Evolutionary conservation across 768 basidiomycete genomes (phyloP).

Genomic region (Naganishia vaughanmartiniae): DNA sequence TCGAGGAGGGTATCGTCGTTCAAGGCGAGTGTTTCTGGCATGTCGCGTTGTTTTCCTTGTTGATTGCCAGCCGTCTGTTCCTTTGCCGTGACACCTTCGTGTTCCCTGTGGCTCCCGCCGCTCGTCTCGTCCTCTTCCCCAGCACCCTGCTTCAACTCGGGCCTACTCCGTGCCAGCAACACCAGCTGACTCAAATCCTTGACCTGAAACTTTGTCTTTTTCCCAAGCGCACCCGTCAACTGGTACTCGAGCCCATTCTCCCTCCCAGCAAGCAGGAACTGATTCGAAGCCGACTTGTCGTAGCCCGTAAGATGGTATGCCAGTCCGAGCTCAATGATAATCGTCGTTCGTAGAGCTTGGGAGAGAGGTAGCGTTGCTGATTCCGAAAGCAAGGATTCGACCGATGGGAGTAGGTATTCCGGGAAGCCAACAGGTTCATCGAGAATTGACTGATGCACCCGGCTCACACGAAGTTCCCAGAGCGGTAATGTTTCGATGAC

Average conservation of each 20-base stretch:
- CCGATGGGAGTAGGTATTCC: slow-evolving; percentile 43
- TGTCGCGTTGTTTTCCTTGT: slow-evolving; percentile 21
- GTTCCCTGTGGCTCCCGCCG: background rate
- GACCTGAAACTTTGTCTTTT: slow-evolving; percentile 89
- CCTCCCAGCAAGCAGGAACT: slow-evolving; percentile 73
- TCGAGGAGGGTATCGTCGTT: slow-evolving; percentile 97
- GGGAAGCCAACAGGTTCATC: slow-evolving; percentile 75
- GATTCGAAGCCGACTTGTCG: slow-evolving; percentile 72
- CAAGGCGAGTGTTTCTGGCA: slow-evolving; percentile 77
- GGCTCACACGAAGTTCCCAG: slow-evolving; percentile 77
- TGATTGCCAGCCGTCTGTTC: background rate
- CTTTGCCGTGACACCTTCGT: background rate
- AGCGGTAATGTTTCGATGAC: slow-evolving; percentile 62
- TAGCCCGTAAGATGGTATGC: slow-evolving; percentile 66
- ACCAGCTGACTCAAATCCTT: slow-evolving; percentile 83
- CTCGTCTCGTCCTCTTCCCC: slow-evolving; percentile 26
- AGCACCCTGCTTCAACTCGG: slow-evolving; percentile 30
- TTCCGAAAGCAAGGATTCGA: slow-evolving; percentile 47
- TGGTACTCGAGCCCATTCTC: slow-evolving; percentile 80
- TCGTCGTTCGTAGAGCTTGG: slow-evolving; percentile 55
- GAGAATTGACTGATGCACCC: slow-evolving; percentile 69
- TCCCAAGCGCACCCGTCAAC: slow-evolving; percentile 87
- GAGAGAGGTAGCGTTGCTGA: slow-evolving; percentile 54
- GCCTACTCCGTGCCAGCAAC: slow-evolving; percentile 80
- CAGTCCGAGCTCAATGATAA: slow-evolving; percentile 74